phyloP scores from a whole-genome alignment of 2,329 filamentous ascomycete species.

The Cytospora mali region DNA sequence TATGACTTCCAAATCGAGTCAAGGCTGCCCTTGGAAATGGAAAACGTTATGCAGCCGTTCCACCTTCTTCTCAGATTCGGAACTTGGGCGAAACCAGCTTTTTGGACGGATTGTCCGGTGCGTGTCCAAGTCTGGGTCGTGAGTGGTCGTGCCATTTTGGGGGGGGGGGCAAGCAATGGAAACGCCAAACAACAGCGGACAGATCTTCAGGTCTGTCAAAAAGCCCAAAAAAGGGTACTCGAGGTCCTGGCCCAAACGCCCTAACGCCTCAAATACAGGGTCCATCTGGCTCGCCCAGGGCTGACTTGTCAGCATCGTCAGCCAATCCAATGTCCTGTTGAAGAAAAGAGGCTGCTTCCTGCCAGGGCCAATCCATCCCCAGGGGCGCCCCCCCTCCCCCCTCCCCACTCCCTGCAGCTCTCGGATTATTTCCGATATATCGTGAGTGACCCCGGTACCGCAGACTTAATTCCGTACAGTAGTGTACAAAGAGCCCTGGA shows the following conservation, averaged over 20 bases:
- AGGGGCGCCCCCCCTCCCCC: slow-evolving; percentile 3
- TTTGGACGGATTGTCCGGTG: slow-evolving; percentile 16
- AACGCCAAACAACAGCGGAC: not conserved
- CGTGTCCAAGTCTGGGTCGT: not conserved
- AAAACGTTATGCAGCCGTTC: slow-evolving; percentile 16
- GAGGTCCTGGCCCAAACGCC: not conserved
- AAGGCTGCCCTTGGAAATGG: slow-evolving; percentile 1
- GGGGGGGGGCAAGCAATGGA: not conserved
- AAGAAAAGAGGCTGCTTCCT: not conserved
- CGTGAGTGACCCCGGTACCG: slow-evolving; percentile 6
- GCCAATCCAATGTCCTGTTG: not conserved
- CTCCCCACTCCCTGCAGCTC: slow-evolving; percentile 13
- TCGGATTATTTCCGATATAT: slow-evolving; percentile 26
- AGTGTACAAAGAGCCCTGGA: not conserved
- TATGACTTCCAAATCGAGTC: slow-evolving; percentile 22
- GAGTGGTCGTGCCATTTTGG: slow-evolving; percentile 6
- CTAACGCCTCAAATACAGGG: not conserved
- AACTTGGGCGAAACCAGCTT: slow-evolving; percentile 30
- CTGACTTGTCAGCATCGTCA: slow-evolving; percentile 13
- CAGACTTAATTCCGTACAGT: not conserved
- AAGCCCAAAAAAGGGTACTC: not conserved
- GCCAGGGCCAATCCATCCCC: slow-evolving; percentile 1
- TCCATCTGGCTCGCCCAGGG: slow-evolving; percentile 1
- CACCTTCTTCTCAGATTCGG: slow-evolving; percentile 19
- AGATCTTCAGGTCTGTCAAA: not conserved